Conservation (phyloP, 2,329 filamentous ascomycete genomes). For the Penicillium sp. region DNA sequence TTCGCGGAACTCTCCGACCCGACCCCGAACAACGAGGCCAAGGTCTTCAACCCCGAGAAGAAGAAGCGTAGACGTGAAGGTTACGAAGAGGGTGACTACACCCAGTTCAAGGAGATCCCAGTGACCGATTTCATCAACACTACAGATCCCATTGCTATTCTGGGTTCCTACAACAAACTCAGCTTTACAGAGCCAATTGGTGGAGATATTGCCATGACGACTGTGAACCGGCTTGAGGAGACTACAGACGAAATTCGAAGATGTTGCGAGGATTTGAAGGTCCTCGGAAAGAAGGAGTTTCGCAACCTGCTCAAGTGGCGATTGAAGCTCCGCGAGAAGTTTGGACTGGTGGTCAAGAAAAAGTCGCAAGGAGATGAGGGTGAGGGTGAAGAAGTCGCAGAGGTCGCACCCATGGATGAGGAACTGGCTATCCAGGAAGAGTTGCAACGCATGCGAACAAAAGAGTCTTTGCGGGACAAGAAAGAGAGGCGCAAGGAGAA, state of each 20-base stretch:
- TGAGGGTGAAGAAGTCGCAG: constrained; percentile 71
- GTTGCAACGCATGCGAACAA: constrained; percentile 77
- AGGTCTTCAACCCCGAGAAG: constrained; percentile 94
- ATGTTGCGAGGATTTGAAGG: constrained; percentile 81
- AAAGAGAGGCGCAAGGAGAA: constrained; percentile 85
- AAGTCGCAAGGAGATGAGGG: constrained; percentile 48
- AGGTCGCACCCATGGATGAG: constrained; percentile 89
- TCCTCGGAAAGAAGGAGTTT: constrained; percentile 92
- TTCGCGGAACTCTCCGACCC: constrained; percentile 88
- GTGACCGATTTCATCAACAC: constrained; percentile 95
- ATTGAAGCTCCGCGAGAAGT: constrained; percentile 82
- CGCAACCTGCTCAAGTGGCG: constrained; percentile 87
- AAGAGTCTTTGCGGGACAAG: constrained; percentile 73
- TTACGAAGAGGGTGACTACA: constrained; percentile 95
- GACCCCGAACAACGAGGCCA: constrained; percentile 92
- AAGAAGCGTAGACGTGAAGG: constrained; percentile 98
- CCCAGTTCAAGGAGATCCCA: constrained; percentile 82
- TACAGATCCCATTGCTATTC: constrained; percentile 85
- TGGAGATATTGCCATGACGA: constrained; percentile 81
- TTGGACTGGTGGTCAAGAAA: constrained; percentile 81
- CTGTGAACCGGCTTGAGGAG: constrained; percentile 80
- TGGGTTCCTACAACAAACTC: constrained; percentile 81
- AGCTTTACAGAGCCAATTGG: constrained; percentile 78
- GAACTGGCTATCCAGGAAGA: constrained; percentile 89
- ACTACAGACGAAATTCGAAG: constrained; percentile 79